These are phyloP conservation scores for Gastrolobium bilobum DNA, from an alignment of 306 rosid genomes.

Conservation along the genomic window DNA sequence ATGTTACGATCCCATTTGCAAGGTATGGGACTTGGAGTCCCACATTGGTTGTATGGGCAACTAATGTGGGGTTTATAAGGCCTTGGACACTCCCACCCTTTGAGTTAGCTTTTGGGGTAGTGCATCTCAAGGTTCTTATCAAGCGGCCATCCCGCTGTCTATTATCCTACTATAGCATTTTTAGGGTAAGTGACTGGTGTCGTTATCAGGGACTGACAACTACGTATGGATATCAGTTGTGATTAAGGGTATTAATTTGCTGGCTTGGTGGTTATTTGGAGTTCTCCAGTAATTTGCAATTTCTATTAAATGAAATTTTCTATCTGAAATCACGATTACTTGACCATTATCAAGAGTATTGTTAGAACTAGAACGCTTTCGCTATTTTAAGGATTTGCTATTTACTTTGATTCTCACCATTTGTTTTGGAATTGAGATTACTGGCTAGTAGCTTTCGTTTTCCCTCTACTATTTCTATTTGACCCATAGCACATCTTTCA, in stretches of 20 bases:
- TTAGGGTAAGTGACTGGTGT: too few species aligned
- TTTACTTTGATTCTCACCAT: neutral
- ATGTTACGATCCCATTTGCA: too few species aligned
- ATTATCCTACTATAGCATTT: too few species aligned
- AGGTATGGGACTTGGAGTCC: too few species aligned
- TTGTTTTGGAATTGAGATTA: constrained; percentile 6
- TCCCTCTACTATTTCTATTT: neutral
- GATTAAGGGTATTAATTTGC: neutral
- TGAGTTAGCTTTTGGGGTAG: too few species aligned
- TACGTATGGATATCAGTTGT: too few species aligned
- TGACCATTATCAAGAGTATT: neutral
- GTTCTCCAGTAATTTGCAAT: neutral
- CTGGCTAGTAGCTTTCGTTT: neutral
- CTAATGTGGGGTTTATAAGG: too few species aligned
- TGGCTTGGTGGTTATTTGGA: neutral
- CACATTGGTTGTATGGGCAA: too few species aligned
- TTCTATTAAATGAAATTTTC: neutral
- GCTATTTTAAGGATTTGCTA: neutral
- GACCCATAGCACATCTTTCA: neutral
- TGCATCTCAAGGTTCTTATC: too few species aligned
- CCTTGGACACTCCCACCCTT: too few species aligned
- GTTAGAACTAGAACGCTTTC: neutral
- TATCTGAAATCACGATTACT: neutral
- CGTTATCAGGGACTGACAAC: too few species aligned
- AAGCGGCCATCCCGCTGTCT: too few species aligned